phyloP scores from a whole-genome alignment of 2,329 filamentous ascomycete species.

The Ustilaginoidea virens region DNA sequence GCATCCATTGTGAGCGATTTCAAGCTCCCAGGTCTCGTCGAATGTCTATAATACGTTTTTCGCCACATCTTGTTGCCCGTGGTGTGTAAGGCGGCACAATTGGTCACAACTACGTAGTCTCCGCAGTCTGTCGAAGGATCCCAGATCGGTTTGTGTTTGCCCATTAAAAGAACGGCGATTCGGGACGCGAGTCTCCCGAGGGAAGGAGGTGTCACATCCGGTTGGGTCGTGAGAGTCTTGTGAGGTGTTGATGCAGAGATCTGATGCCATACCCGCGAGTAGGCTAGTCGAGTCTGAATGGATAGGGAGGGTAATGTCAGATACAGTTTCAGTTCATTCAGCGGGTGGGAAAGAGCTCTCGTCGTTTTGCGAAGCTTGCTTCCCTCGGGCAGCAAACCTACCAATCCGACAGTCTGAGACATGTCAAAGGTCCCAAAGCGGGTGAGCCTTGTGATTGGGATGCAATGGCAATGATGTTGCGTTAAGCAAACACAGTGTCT shows the following conservation, averaged over 20 bases:
- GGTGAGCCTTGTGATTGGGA: too few relatives aligned
- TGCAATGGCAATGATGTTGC: too few relatives aligned
- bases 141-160: conserved; percentile 97
- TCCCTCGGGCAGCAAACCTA: too few relatives aligned
- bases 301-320: background rate
- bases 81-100: conserved; percentile 72
- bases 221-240: conserved; percentile 41
- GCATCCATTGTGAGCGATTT: conserved; percentile 87
- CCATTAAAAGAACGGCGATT: conserved; percentile 83
- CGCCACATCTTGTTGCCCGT: conserved; percentile 87
- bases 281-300: conserved; percentile 77
- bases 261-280: conserved; percentile 90
- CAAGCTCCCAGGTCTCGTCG: conserved; percentile 74
- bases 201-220: conserved; percentile 50
- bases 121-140: conserved; percentile 97
- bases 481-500: too few relatives aligned
- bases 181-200: conserved; percentile 78
- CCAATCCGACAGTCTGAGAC: conserved; percentile 67
- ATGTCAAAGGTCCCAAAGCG: conserved; percentile 29
- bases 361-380: too few relatives aligned
- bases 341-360: too few relatives aligned
- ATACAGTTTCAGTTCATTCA: conserved; percentile 1
- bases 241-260: conserved; percentile 56
- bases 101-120: conserved; percentile 92
- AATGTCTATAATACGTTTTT: conserved; percentile 94